Evolutionary conservation across 176 grass and related monocot genomes (phyloP), one percentile per base, ranked within the genome.

Genomic region (Olyra latifolia): DNA sequence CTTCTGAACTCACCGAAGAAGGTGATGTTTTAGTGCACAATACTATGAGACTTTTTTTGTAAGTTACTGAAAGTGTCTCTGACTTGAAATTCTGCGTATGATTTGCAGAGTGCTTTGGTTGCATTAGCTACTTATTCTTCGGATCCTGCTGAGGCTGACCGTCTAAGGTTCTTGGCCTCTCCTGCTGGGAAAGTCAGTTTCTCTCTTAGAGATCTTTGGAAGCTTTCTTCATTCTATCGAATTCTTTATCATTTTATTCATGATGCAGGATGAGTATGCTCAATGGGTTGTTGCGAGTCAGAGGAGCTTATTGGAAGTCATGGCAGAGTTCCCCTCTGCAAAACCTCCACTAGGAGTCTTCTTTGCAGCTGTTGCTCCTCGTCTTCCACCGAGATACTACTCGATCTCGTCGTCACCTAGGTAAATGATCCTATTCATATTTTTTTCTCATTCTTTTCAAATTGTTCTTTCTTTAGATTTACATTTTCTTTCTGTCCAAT

Each of bases 1-100:
- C 95, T 97, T 82, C 76, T 92, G n/a, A 97, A 92, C 84, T 97
- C 95, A 75, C 95, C 95, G 24, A 97, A 97, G 82, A 97, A 97
- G 85, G 95, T 94, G 54, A 76, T 11, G 17, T 53, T 74, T 79
- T 27, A 74, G 43, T 82, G 70, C 17, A 69, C 0, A 66, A 52
- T 53, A 47, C 41, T 79, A 45, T 52, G 47, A 20, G 39, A 52
- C 6, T 52, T 80, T 24, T 46, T 19, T 25, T 10, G 5, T 8
- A 72, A 59, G 24, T 29, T 66, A 66, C 65, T 80, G 1, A 20
- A 20, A 74, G 38, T 53, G 1, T 28, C 61, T 17, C 50, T 66
- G 38, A 80, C 49, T 66, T 73, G 6, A 67, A 79, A 72, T 57
- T 60, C 0, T 39, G 6, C 20, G 8, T 76, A 77, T 77, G 66